Base-by-base conservation (phyloP, 768 basidiomycete genomes). In the Leccinum aurantiacum region DNA sequence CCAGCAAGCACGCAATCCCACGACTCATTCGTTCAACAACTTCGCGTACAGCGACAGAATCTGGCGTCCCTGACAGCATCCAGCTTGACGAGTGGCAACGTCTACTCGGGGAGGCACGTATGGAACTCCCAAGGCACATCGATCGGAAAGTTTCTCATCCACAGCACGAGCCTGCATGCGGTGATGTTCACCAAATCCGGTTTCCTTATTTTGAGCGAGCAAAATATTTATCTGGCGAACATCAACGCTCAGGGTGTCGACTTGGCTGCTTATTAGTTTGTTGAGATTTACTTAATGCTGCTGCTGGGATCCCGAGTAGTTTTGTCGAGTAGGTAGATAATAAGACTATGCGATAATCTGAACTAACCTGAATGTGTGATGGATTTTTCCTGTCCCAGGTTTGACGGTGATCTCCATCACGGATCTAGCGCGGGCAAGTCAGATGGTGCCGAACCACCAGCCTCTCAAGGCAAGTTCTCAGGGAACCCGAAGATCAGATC, bases 51-150 rank as follows among this genome's bases (percentile, higher is more conserved):
- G 76, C 14, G 88, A 89, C 59, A 29, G 0, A 27, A 27, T 77
- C 85, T 17, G 88, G 87, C 3, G 72, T 85, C 25, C 82, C 87
- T 14, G 88, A 90, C 61, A 87, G 88, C 15, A 70, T 89, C 11
- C 83, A 86, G 65, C 76, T 87, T 2, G 89, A 91, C 75, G 2
- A 68, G 78, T 0, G 87, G 87, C 0, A 89, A 90, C 62, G 81
- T 91, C 0, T 90, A 85, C 67, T 75, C 83, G 4, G 85, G 41
- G 33, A 82, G 84, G 0, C 82, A 88, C 41, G 85, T 87, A 6
- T 84, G 82, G 80, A 78, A 80, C 63, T 51, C 74, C 9, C 67
- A 79, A 19, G 86, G 87, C 0, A 80, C 77, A 1, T 77, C 88
- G 1, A 72, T 88, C 51, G 31, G 31, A 29, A 52, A 33, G 24